phyloP scores from a whole-genome alignment of 2,329 filamentous ascomycete genomes.

The Pseudogymnoascus sp. region DNA sequence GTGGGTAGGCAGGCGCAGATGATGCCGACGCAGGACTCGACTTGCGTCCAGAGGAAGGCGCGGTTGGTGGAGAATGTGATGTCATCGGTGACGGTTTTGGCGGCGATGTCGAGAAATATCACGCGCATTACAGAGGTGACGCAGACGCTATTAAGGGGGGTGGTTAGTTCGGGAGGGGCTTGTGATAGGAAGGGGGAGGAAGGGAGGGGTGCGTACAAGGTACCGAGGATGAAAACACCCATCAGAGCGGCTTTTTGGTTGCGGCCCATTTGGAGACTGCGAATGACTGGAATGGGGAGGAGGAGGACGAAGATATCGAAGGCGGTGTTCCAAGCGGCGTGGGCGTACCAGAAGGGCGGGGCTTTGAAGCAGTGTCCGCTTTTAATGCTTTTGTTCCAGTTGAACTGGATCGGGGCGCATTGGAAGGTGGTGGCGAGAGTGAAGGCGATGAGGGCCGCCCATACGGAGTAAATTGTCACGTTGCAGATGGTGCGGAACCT shows the following conservation, averaged over 20 bases:
- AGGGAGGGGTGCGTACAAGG: background rate
- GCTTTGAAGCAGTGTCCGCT: constrained; percentile 16
- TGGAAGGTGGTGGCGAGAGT: constrained; percentile 16
- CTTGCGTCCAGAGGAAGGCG: constrained; percentile 16
- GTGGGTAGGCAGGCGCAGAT: constrained; percentile 16
- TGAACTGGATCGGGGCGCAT: constrained; percentile 13
- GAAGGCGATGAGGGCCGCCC: constrained; percentile 8
- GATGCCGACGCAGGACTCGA: constrained; percentile 16
- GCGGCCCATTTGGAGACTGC: background rate
- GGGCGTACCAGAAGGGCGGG: constrained; percentile 16
- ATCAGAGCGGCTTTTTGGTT: background rate
- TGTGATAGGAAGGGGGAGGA: background rate
- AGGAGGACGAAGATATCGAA: background rate
- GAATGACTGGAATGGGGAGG: background rate
- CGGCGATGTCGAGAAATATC: background rate
- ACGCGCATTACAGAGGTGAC: background rate
- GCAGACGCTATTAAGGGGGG: background rate
- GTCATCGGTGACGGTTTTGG: background rate
- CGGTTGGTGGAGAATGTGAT: constrained; percentile 9
- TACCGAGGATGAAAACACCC: background rate
- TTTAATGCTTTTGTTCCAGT: constrained; percentile 12
- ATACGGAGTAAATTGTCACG: constrained; percentile 14
- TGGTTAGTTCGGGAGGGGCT: background rate
- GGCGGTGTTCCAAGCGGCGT: constrained; percentile 14
- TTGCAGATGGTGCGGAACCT: constrained; percentile 14